These are phyloP conservation scores for Aspergillus ochraceoroseus DNA, from an alignment of 2,329 filamentous ascomycete species.

Conservation along the genomic window DNA sequence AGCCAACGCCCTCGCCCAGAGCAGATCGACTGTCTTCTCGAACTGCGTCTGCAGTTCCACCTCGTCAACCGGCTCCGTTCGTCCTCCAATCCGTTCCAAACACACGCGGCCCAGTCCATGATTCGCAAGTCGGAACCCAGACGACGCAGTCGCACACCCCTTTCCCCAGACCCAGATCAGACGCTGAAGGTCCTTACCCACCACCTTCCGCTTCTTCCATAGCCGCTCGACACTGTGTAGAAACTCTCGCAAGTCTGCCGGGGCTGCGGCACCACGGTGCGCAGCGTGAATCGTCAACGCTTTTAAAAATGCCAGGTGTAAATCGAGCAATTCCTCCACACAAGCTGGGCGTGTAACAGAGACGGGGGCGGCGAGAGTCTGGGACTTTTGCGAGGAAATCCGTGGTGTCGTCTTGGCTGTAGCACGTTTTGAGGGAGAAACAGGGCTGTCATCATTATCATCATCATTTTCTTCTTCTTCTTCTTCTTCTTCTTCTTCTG, in stretches of 20 bases:
- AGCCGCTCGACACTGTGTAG: slow-evolving; percentile 60
- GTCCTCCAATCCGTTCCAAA: slow-evolving; percentile 29
- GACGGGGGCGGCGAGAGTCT: too few species aligned
- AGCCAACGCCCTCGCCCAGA: slow-evolving; percentile 44
- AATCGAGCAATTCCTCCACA: slow-evolving; percentile 53
- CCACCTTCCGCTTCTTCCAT: slow-evolving; percentile 68
- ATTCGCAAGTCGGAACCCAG: slow-evolving; percentile 38
- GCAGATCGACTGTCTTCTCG: slow-evolving; percentile 43
- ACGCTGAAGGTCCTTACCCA: slow-evolving; percentile 60
- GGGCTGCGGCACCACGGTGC: slow-evolving; percentile 60
- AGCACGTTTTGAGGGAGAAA: slow-evolving; percentile 27
- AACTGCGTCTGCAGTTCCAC: slow-evolving; percentile 49
- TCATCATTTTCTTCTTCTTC: too few species aligned
- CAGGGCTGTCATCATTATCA: slow-evolving; percentile 10
- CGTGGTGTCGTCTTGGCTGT: background rate
- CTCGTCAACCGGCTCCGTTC: slow-evolving; percentile 31
- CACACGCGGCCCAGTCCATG: slow-evolving; percentile 41
- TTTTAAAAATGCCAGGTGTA: slow-evolving; percentile 64
- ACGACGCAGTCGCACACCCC: slow-evolving; percentile 19
- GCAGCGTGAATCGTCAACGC: slow-evolving; percentile 64
- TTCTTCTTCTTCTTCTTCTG: background rate
- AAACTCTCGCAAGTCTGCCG: slow-evolving; percentile 60
- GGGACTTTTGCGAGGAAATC: too few species aligned
- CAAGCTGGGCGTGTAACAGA: slow-evolving; percentile 24
- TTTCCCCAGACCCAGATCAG: slow-evolving; percentile 60